Evolutionary conservation across 1,284 basidiomycete genomes (phyloP), one percentile per base, ranked within the genome.

Genomic region (Phellinidium pouzarii): DNA sequence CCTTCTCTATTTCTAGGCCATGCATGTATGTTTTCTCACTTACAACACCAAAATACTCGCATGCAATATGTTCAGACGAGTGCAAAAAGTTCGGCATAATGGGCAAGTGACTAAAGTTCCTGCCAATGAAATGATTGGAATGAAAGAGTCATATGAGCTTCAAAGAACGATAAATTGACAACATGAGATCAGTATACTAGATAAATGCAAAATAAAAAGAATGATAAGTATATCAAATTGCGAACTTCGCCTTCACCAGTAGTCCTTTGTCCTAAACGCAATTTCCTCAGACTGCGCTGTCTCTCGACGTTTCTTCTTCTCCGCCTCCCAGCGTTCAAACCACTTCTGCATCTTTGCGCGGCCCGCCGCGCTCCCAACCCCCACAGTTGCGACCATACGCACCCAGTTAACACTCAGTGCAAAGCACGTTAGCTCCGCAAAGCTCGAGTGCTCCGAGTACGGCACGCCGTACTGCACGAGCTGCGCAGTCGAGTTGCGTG

Each of bases 381-480:
- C 98, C 41, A 98, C 94, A 0, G 95, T 98, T 3, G 95, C 91
- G 59, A 98, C 94, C 76, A 98, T 94, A 62, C 76, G 84, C 6
- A 64, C 78, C 85, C 81, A 95, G 63, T 80, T 74, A 29, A 91
- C 72, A 9, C 85, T 89, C 64, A 98, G 75, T 3, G 92, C 91
- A 64, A 98, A 98, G 63, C 89, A 96, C 20, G 91, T 97, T 62
- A 94, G 74, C 68, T 96, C 94, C 61, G 88, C 88, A 68, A 96
- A 96, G 31, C 89, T 93, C 47, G 91, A 94, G 66, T 99, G 94
- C 65, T 97, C 94, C 3, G 91, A 95, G 65, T 97, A 97, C 3
- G 95, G 95, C 12, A 98, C 90, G 27, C 91, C 85, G 63, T 84
- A 93, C 52, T 96, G 74, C 69, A 87, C 84, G 52, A 88, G 68